Evolutionary conservation across 2,329 filamentous ascomycete genomes (phyloP).

Genomic region (Corniculantispora saksenae): DNA sequence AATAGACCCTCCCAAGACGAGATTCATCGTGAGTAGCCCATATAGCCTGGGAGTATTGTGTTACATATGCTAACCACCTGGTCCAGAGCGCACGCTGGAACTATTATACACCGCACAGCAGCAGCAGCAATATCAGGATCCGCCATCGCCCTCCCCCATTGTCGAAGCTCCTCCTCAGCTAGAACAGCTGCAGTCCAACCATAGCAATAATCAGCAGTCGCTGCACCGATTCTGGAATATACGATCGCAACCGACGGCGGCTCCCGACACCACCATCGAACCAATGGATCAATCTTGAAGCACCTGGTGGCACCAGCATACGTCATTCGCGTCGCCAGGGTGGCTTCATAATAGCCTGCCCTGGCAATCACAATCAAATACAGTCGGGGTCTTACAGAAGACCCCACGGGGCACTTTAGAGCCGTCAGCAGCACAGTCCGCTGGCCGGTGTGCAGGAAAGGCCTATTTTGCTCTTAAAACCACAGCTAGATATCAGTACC

Average conservation of each 20-base stretch:
- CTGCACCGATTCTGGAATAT: conserved; percentile 65
- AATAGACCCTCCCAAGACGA: conserved; percentile 57
- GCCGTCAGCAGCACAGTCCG: background rate
- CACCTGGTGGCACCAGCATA: background rate
- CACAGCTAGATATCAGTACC: background rate
- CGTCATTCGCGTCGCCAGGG: background rate
- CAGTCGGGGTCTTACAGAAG: background rate
- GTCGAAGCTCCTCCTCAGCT: background rate
- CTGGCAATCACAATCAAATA: background rate
- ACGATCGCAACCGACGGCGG: conserved; percentile 36
- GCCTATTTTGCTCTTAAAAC: background rate
- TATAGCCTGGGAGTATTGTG: background rate
- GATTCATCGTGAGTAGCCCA: conserved; percentile 52
- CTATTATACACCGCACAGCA: conserved; percentile 40
- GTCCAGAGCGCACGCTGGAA: conserved; percentile 56
- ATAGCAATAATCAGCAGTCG: conserved; percentile 45
- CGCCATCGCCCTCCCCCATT: background rate
- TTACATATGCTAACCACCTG: conserved; percentile 22
- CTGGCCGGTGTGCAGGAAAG: background rate
- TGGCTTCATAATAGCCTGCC: background rate
- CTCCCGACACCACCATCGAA: conserved; percentile 28
- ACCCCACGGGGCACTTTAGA: background rate
- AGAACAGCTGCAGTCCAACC: background rate
- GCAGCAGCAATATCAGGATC: conserved; percentile 12
- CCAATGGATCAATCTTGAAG: conserved; percentile 15